Evolutionary conservation across 2,329 filamentous ascomycete species (phyloP).

Genomic region (Capronia coronata): DNA sequence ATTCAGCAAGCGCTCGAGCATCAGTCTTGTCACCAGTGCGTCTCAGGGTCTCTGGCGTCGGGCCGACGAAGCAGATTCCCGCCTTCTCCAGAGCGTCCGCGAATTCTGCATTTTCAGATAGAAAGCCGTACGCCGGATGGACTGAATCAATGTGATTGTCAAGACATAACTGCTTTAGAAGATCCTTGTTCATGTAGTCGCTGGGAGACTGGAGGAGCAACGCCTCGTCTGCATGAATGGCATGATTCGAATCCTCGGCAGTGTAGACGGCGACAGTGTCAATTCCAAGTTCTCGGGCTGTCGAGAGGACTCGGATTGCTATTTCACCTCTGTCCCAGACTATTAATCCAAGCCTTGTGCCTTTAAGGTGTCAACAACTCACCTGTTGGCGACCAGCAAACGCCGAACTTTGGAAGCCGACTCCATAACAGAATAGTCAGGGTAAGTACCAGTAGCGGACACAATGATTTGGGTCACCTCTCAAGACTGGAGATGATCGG

Average conservation of each 20-base stretch:
- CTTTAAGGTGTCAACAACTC: neutral
- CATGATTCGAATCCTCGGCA: slow-evolving; percentile 47
- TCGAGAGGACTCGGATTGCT: slow-evolving; percentile 53
- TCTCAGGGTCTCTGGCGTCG: slow-evolving; percentile 51
- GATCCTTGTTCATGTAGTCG: slow-evolving; percentile 4
- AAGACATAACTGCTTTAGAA: slow-evolving; percentile 27
- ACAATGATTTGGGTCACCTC: too few relatives aligned
- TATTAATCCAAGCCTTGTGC: neutral
- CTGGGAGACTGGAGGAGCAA: slow-evolving; percentile 48
- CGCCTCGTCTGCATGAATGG: slow-evolving; percentile 44
- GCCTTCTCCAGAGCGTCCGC: slow-evolving; percentile 42
- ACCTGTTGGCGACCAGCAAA: neutral
- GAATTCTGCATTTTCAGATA: slow-evolving; percentile 51
- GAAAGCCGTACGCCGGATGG: slow-evolving; percentile 59
- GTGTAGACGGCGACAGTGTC: slow-evolving; percentile 52
- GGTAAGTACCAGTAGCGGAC: too few relatives aligned
- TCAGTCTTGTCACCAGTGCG: slow-evolving; percentile 53
- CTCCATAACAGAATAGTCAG: too few relatives aligned
- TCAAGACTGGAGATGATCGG: too few relatives aligned
- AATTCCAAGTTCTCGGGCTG: slow-evolving; percentile 51
- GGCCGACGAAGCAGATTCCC: slow-evolving; percentile 47
- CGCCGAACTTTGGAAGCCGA: neutral
- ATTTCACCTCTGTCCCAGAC: slow-evolving; percentile 49
- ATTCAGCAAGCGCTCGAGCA: slow-evolving; percentile 47
- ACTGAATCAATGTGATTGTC: slow-evolving; percentile 50